Evolutionary conservation across 2,329 filamentous ascomycete species (phyloP).

Genomic region (Paraphaeosphaeria minitans): DNA sequence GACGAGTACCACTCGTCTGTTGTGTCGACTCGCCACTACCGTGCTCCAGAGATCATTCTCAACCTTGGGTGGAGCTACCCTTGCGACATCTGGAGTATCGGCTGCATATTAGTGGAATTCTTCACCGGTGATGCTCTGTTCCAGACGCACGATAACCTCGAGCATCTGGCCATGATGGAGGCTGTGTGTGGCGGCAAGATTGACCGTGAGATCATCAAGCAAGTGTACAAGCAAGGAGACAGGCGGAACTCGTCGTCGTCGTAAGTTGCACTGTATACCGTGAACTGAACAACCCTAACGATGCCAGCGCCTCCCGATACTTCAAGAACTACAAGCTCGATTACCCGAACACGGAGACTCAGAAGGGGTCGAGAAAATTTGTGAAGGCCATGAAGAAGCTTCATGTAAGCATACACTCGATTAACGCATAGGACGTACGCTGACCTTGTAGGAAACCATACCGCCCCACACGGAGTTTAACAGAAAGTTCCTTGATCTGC

Average conservation of each 20-base stretch:
- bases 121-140: constrained; percentile 71
- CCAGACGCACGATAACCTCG: constrained; percentile 71
- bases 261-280: constrained; percentile 49
- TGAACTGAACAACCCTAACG: constrained; percentile 34
- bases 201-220: constrained; percentile 59
- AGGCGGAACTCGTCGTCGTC: constrained; percentile 60
- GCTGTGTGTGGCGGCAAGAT: constrained; percentile 63
- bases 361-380: constrained; percentile 67
- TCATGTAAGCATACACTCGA: constrained; percentile 52
- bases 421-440: not conserved
- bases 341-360: constrained; percentile 67
- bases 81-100: constrained; percentile 73
- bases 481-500: constrained; percentile 65
- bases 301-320: constrained; percentile 49
- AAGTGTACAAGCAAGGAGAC: constrained; percentile 57
- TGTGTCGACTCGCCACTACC: constrained; percentile 69
- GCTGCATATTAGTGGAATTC: constrained; percentile 71
- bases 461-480: constrained; percentile 65
- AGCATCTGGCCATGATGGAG: constrained; percentile 74
- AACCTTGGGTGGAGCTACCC: constrained; percentile 71
- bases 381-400: constrained; percentile 71
- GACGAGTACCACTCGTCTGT: constrained; percentile 72
- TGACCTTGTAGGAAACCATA: constrained; percentile 62
- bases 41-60: constrained; percentile 70
- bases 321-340: constrained; percentile 63